Conservation (phyloP, 345 rosid genomes). For the Salix brachista region DNA sequence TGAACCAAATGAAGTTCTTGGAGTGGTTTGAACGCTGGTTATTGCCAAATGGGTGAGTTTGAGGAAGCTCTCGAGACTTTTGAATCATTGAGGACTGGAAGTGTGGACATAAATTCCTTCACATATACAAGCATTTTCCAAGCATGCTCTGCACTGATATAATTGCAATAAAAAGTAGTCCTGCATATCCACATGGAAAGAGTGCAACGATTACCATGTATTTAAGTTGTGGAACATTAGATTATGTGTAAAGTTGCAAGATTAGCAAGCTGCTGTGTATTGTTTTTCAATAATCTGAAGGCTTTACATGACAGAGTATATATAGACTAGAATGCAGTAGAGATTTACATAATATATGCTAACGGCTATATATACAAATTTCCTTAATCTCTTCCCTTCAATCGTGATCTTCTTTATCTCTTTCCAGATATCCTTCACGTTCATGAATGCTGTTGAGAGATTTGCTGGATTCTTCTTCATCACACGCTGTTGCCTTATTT, state of each 20-base stretch:
- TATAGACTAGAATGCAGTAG: too few relatives aligned
- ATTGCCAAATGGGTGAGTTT: conserved; percentile 51
- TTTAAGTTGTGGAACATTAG: conserved; percentile 63
- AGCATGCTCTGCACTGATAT: conserved; percentile 58
- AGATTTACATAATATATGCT: too few relatives aligned
- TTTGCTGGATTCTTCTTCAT: too few relatives aligned
- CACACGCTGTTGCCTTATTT: too few relatives aligned
- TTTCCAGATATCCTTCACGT: too few relatives aligned
- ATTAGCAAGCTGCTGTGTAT: too few relatives aligned
- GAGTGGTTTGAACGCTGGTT: conserved; percentile 64
- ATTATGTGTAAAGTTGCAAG: background rate
- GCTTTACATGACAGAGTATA: too few relatives aligned
- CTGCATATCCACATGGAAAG: conserved; percentile 52
- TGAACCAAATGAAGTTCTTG: conserved; percentile 72
- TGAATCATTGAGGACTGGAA: conserved; percentile 43
- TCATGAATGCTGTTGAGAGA: too few relatives aligned
- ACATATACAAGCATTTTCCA: conserved; percentile 68
- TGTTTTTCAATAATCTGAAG: too few relatives aligned
- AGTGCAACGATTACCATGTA: conserved; percentile 76
- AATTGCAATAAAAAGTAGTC: conserved; percentile 51
- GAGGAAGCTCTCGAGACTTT: conserved; percentile 50
- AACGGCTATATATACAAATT: too few relatives aligned
- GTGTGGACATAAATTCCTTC: conserved; percentile 44
- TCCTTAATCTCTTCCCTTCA: too few relatives aligned
- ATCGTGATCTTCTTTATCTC: too few relatives aligned